phyloP scores from a whole-genome alignment of 208 protist genomes.

The Acanthamoeba triangularis region DNA sequence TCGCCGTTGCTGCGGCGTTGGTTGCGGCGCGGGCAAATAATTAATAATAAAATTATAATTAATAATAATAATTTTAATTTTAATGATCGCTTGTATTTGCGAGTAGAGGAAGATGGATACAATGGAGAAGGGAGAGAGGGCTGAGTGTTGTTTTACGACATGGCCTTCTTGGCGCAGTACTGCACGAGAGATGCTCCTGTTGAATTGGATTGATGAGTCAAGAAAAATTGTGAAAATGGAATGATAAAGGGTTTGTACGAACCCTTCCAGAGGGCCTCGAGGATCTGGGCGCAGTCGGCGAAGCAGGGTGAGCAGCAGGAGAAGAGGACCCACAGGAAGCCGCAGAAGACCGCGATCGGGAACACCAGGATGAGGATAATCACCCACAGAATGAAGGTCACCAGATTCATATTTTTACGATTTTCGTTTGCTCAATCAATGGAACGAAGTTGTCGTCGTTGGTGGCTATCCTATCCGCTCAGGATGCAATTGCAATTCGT shows the following conservation, averaged over 20 bases:
- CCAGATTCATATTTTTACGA: conserved; percentile 61
- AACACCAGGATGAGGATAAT: conserved; percentile 63
- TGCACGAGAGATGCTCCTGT: conserved; percentile 52
- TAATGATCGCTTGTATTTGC: neutral
- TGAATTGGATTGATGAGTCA: neutral
- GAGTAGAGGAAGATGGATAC: neutral
- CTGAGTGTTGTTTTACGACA: neutral
- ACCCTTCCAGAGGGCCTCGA: conserved; percentile 66
- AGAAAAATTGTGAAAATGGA: neutral
- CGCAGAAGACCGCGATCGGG: conserved; percentile 62
- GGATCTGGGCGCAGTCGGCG: conserved; percentile 35
- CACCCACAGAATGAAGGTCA: conserved; percentile 58
- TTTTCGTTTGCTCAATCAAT: neutral
- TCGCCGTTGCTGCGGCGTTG: too few species aligned
- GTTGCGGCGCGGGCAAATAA: too few species aligned
- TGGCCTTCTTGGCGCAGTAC: conserved; percentile 70
- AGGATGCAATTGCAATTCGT: too few species aligned
- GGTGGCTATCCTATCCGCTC: too few species aligned
- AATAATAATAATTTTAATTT: neutral
- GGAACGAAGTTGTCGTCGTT: neutral
- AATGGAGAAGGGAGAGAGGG: neutral
- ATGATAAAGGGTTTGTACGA: neutral
- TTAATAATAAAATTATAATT: neutral
- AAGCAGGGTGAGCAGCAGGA: conserved; percentile 70
- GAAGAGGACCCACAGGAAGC: conserved; percentile 63